Evolutionary conservation across 352 stramenopile genomes (phyloP).

Genomic region (Globisporangium spinosum): DNA sequence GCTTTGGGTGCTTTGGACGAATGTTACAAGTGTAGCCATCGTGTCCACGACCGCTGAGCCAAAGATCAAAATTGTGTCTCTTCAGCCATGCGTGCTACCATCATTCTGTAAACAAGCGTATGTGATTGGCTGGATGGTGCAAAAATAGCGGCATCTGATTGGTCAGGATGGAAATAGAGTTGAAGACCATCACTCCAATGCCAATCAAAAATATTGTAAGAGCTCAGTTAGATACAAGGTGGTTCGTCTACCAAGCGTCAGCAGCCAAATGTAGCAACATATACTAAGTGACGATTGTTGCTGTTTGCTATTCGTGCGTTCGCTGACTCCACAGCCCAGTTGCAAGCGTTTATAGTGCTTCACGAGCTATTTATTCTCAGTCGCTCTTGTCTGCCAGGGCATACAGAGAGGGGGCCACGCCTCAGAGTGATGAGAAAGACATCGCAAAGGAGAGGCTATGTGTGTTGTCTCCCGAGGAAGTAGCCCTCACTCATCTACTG

Average conservation of each 20-base stretch:
- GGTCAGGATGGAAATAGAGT: neutral
- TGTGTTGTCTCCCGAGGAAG: neutral
- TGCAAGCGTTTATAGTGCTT: neutral
- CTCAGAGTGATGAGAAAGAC: neutral
- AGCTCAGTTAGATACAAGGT: neutral
- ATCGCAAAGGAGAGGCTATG: neutral
- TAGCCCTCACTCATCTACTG: neutral
- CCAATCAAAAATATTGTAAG: neutral
- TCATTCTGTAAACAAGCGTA: neutral
- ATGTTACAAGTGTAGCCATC: neutral
- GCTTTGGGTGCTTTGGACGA: neutral
- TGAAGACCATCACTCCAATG: slow-evolving; percentile 1
- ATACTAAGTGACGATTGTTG: neutral
- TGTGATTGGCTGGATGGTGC: neutral
- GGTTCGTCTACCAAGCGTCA: neutral
- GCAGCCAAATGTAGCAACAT: neutral
- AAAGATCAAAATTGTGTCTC: neutral
- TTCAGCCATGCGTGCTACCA: neutral
- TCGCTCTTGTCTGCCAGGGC: neutral
- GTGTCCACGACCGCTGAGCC: neutral
- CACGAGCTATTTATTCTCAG: neutral
- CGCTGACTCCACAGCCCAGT: neutral
- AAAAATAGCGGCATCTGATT: neutral
- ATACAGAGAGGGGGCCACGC: neutral
- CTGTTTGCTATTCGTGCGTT: neutral